phyloP scores from a whole-genome alignment of 1,284 basidiomycete genomes.

The Erythrobasidium hasegawianum region DNA sequence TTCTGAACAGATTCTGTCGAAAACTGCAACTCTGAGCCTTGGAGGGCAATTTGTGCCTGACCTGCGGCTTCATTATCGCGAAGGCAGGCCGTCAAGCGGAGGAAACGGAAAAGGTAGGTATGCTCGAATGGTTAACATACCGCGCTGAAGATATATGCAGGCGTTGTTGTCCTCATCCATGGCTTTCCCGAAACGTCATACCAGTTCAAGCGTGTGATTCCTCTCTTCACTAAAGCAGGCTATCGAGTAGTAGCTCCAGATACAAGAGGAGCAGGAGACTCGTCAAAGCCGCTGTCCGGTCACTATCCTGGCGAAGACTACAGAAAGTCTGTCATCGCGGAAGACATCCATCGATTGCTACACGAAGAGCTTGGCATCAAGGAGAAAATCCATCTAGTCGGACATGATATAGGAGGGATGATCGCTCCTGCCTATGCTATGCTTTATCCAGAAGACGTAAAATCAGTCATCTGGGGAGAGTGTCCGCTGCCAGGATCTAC shows the following conservation, averaged over 20 bases:
- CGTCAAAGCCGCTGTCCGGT: constrained; percentile 24
- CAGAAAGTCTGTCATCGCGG: constrained; percentile 42
- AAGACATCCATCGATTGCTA: constrained; percentile 39
- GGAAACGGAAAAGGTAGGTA: too few species aligned
- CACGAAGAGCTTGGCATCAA: constrained; percentile 38
- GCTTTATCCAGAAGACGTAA: constrained; percentile 37
- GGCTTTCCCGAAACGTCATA: constrained; percentile 45
- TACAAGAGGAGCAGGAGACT: constrained; percentile 44
- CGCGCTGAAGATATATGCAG: too few species aligned
- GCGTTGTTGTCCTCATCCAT: constrained; percentile 38
- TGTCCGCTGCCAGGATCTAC: constrained; percentile 40
- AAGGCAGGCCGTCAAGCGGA: too few species aligned
- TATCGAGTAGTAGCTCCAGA: constrained; percentile 43
- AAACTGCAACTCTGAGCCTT: too few species aligned
- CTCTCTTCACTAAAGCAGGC: constrained; percentile 37
- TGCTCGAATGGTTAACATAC: too few species aligned
- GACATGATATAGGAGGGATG: constrained; percentile 36
- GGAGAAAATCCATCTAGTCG: constrained; percentile 11
- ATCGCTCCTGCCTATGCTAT: constrained; percentile 41
- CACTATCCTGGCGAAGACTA: constrained; percentile 37
- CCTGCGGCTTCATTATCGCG: too few species aligned
- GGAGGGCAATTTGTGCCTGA: too few species aligned
- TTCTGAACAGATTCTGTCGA: too few species aligned
- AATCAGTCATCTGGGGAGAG: constrained; percentile 37
- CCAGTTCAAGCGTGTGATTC: constrained; percentile 40